Base-by-base conservation (phyloP, 2,329 filamentous ascomycete genomes). In the Hansfordia pulvinata region DNA sequence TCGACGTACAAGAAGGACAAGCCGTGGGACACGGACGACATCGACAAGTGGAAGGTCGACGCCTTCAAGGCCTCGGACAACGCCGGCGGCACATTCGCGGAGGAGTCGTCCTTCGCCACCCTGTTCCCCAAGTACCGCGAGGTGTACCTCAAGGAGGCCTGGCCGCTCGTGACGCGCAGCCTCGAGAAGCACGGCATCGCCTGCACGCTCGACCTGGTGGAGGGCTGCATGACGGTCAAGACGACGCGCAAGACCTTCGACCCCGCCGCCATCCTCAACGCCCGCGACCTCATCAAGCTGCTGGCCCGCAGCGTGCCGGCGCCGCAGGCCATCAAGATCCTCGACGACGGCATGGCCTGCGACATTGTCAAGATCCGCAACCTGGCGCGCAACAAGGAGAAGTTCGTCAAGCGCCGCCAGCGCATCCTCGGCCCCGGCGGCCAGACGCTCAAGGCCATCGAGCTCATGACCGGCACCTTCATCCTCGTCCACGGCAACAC, bases 61-160 rank as follows among this genome's bases (percentile, higher is more conserved):
- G 58, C 74, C 16, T 96, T 96, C 58, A 88, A 74, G 21, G 70
- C 82, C 25, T 74, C 81, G 38, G 80, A 96, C 58, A 96, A 96
- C 55, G 56, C 60, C 17, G 83, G 71, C 29, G 90, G 90, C 37
- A 78, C 80, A 12, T 93, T 98, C 50, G 69, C 76, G 28, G 88
- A 98, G 54, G 90, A 96, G 59, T 93, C 84, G 2, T 85, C 81
- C 5, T 98, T 98, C 50, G 65, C 64, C 38, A 78, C 73, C 1
- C 62, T 96, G 6, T 96, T 96, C 49, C 90, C 90, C 36, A 93
- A 93, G 56, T 98, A 98, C 55, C 78, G 90, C 45, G 90, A 98
- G 64, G 69, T 83, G 26, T 94, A 96, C 46, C 62, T 98, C 30
- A 85, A 82, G 47, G 83, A 93, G 29, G 41, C 39, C 10, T 98